Conservation (phyloP, 2,329 filamentous ascomycete genomes). For the Colletotrichum limetticola region DNA sequence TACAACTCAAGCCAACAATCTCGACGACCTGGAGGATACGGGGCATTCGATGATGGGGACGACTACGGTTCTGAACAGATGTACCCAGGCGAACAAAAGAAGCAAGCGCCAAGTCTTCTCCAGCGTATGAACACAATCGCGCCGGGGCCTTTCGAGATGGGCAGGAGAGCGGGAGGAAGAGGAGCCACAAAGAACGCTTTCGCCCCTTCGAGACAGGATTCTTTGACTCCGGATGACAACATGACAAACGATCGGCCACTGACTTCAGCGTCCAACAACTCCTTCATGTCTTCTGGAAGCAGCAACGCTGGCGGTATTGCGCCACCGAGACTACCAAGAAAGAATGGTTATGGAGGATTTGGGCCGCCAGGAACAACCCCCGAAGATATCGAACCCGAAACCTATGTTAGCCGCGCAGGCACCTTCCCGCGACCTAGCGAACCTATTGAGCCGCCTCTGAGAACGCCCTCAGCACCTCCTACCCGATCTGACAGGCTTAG, state of each 20-base stretch:
- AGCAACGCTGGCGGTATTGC: slow-evolving; percentile 39
- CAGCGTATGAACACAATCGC: slow-evolving; percentile 74
- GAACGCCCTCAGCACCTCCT: slow-evolving; percentile 61
- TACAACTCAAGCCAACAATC: slow-evolving; percentile 51
- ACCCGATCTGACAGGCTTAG: slow-evolving; percentile 51
- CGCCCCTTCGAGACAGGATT: slow-evolving; percentile 42
- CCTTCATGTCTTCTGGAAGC: slow-evolving; percentile 32
- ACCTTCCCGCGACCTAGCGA: slow-evolving; percentile 61
- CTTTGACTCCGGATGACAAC: slow-evolving; percentile 33
- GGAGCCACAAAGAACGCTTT: slow-evolving; percentile 46
- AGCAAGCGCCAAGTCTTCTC: slow-evolving; percentile 56
- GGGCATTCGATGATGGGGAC: slow-evolving; percentile 55
- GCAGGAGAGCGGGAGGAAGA: slow-evolving; percentile 47
- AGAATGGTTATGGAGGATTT: slow-evolving; percentile 69
- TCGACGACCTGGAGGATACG: slow-evolving; percentile 60
- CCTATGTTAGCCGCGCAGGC: slow-evolving; percentile 58
- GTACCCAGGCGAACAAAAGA: slow-evolving; percentile 60
- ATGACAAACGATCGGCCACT: slow-evolving; percentile 40
- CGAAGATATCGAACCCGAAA: slow-evolving; percentile 50
- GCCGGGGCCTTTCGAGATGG: slow-evolving; percentile 72
- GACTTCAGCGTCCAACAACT: slow-evolving; percentile 45
- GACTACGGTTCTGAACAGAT: slow-evolving; percentile 49
- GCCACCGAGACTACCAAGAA: slow-evolving; percentile 54
- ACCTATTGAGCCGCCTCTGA: slow-evolving; percentile 49
- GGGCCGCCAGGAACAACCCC: slow-evolving; percentile 56